Percentiles rank a stretch among this genome's conserved stretches.
Conservation (phyloP, 441 rosid genomes). For the Aleurites moluccanus region DNA sequence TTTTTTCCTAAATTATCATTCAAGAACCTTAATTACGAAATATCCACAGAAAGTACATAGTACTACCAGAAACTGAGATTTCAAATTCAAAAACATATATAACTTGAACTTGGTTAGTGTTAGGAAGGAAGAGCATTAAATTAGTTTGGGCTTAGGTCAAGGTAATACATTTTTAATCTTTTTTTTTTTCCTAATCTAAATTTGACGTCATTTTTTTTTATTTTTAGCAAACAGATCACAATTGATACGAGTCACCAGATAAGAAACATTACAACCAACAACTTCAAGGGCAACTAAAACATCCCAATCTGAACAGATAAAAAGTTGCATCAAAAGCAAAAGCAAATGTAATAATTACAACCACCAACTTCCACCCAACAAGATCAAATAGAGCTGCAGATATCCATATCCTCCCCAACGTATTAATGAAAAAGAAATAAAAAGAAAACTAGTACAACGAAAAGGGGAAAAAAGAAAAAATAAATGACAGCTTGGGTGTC, state of each 20-base stretch:
- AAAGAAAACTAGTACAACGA: slow-evolving; percentile 17
- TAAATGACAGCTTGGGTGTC: slow-evolving; percentile 20
- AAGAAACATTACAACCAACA: slow-evolving; percentile 24
- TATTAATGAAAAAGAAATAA: slow-evolving; percentile 14
- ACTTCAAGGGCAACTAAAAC: slow-evolving; percentile 6
- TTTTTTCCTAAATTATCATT: not conserved
- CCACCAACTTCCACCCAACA: slow-evolving; percentile 40
- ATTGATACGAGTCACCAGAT: slow-evolving; percentile 10
- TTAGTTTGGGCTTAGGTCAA: slow-evolving; percentile 2
- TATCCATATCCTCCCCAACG: slow-evolving; percentile 27
- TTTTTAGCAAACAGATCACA: slow-evolving; percentile 8
- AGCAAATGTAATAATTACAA: slow-evolving; percentile 44
- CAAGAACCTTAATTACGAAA: not conserved
- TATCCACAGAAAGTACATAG: not conserved
- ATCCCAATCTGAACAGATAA: slow-evolving; percentile 29
- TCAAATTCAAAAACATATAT: slow-evolving; percentile 4
- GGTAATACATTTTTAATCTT: not conserved
- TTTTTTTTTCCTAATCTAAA: not conserved
- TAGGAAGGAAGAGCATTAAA: not conserved
- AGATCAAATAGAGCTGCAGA: slow-evolving; percentile 23
- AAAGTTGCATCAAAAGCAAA: slow-evolving; percentile 40
- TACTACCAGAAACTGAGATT: not conserved
- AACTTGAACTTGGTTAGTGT: not conserved
- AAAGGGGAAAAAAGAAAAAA: not conserved
- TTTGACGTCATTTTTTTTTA: not conserved